Conservation (phyloP, 75 land plant genomes). For the Cunninghamia lanceolata region DNA sequence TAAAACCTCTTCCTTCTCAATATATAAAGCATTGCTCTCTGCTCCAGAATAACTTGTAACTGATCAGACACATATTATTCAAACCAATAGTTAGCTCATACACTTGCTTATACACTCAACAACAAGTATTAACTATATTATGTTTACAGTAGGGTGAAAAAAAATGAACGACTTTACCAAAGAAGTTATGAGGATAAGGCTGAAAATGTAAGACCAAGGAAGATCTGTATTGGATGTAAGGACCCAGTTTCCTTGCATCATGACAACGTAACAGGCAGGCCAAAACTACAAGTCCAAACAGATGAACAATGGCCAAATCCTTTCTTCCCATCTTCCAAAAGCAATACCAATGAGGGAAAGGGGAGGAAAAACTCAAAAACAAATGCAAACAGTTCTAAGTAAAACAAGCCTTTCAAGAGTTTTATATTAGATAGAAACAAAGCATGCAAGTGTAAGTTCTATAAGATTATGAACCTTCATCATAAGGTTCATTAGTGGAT, state of each 20-base stretch:
- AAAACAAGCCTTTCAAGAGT: neutral
- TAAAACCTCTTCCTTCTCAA: neutral
- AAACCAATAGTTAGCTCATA: neutral
- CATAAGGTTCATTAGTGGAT: neutral
- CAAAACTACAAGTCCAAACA: neutral
- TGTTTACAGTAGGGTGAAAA: neutral
- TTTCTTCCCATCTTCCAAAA: neutral
- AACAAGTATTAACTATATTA: neutral
- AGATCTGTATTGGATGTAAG: neutral
- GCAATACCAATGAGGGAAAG: neutral
- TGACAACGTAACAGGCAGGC: neutral
- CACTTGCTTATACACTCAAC: neutral
- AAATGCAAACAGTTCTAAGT: neutral
- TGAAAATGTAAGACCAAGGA: slow-evolving; percentile 7
- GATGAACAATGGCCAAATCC: neutral
- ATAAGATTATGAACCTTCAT: neutral
- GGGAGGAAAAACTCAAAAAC: neutral
- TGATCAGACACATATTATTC: neutral
- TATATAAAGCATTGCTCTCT: neutral
- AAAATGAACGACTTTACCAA: neutral
- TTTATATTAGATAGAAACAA: neutral
- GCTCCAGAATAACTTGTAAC: neutral
- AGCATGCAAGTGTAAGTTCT: neutral
- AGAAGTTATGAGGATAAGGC: neutral
- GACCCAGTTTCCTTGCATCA: slow-evolving; percentile 5